Percentiles rank a stretch among this genome's conserved stretches.
Evolutionary conservation across 1,139 yeast species (phyloP).

Genomic region (Hemisphaericaspora xylofermentans): DNA sequence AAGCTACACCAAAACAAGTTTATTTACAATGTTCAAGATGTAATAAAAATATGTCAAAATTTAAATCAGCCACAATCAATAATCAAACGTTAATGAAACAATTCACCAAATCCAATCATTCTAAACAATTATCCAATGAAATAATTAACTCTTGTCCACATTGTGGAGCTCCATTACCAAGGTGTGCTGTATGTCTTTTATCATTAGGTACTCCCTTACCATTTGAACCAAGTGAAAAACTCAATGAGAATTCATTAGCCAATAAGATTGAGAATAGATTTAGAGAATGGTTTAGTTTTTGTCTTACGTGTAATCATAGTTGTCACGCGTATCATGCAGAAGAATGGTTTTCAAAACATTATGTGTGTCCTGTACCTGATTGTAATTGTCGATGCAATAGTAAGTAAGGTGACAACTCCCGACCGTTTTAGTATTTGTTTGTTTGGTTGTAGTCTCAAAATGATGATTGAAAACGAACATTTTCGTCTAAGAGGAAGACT

Average conservation of each 20-base stretch:
- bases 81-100: constrained; percentile 37
- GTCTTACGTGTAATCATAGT: constrained; percentile 89
- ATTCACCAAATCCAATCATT: constrained; percentile 30
- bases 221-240: constrained; percentile 23
- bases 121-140: constrained; percentile 16
- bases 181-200: constrained; percentile 85
- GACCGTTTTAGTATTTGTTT: background rate
- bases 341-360: constrained; percentile 89
- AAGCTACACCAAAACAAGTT: constrained; percentile 69
- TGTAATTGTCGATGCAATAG: constrained; percentile 80
- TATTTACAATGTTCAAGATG: constrained; percentile 80
- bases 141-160: constrained; percentile 63
- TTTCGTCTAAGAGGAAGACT: no score
- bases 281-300: constrained; percentile 83
- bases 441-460: background rate
- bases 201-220: constrained; percentile 77
- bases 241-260: constrained; percentile 16
- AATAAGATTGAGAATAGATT: constrained; percentile 38
- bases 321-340: constrained; percentile 94
- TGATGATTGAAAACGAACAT: no score
- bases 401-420: constrained; percentile 21
- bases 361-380: constrained; percentile 91
- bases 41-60: constrained; percentile 61
- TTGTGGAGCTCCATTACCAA: constrained; percentile 86
- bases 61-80: constrained; percentile 19